A percentile compares a stretch with the other conserved stretches of the same genome.
phyloP scores from a whole-genome alignment of 345 rosid genomes.

The Salix caprea region DNA sequence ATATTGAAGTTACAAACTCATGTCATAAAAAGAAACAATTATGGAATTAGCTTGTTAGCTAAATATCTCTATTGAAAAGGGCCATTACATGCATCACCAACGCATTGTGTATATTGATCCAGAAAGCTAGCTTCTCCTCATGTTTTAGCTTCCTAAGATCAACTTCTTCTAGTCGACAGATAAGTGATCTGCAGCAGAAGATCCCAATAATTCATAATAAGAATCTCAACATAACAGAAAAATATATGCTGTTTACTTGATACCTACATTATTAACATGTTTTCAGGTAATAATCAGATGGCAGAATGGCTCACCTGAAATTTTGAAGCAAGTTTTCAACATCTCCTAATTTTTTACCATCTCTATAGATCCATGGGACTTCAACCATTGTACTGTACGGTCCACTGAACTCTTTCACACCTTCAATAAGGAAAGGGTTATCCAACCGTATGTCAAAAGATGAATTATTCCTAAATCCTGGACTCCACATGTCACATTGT shows the following conservation, averaged over 20 bases:
- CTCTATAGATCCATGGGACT: slow-evolving; percentile 76
- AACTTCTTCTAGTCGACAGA: slow-evolving; percentile 68
- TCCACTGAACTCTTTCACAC: slow-evolving; percentile 88
- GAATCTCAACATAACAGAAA: slow-evolving; percentile 1
- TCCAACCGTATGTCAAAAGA: slow-evolving; percentile 72
- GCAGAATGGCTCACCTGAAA: slow-evolving; percentile 54
- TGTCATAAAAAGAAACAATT: slow-evolving; percentile 11
- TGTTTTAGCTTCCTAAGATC: slow-evolving; percentile 70
- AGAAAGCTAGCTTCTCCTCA: slow-evolving; percentile 93
- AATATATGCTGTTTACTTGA: neutral
- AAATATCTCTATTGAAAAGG: slow-evolving; percentile 4
- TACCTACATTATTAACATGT: neutral
- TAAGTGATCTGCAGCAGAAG: slow-evolving; percentile 54
- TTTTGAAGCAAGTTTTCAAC: slow-evolving; percentile 77
- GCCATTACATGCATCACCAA: slow-evolving; percentile 89
- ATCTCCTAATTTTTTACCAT: slow-evolving; percentile 68
- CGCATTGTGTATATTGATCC: slow-evolving; percentile 94
- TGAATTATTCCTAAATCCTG: slow-evolving; percentile 65
- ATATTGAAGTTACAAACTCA: slow-evolving; percentile 3
- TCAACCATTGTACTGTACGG: slow-evolving; percentile 84
- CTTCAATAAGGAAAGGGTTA: slow-evolving; percentile 83
- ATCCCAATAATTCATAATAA: neutral
- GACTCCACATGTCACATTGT: slow-evolving; percentile 78
- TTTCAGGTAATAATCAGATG: neutral
- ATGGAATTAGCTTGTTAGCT: neutral